phyloP scores from a whole-genome alignment of 2,329 filamentous ascomycete genomes.

The Aspergillus novofumigatus region DNA sequence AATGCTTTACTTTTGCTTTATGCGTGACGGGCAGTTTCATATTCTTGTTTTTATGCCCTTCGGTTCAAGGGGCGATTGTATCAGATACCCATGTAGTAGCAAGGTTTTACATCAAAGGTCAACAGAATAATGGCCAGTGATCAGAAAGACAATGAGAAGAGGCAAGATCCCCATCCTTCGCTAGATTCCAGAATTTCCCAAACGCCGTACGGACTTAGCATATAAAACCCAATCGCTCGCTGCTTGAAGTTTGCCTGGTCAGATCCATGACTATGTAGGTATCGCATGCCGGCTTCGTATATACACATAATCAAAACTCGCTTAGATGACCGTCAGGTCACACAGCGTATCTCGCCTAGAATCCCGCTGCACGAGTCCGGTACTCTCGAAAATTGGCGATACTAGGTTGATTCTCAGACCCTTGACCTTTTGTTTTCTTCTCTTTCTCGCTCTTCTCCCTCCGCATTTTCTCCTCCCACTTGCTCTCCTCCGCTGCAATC shows the following conservation, averaged over 20 bases:
- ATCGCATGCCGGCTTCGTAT: background rate
- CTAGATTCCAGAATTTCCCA: background rate
- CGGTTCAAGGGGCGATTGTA: background rate
- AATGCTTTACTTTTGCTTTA: background rate
- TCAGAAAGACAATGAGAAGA: background rate
- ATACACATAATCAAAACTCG: background rate
- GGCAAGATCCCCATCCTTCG: background rate
- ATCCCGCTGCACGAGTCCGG: constrained; percentile 34
- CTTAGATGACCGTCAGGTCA: background rate
- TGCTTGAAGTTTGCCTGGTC: background rate
- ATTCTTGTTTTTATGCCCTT: background rate
- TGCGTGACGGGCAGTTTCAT: background rate
- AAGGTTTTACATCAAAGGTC: background rate
- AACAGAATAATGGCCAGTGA: background rate
- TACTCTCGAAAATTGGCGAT: constrained; percentile 43
- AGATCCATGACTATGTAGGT: background rate
- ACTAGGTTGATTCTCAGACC: constrained; percentile 12
- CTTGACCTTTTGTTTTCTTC: constrained; percentile 16
- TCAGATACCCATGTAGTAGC: background rate
- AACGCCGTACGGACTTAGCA: background rate
- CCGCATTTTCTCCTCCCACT: constrained; percentile 44
- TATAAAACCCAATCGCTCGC: background rate
- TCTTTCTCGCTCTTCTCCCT: constrained; percentile 29
- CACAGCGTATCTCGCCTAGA: constrained; percentile 2
- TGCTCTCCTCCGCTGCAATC: constrained; percentile 48